Evolutionary conservation across 2,329 filamentous ascomycete species (phyloP).

Genomic region (Lojkania enalia): DNA sequence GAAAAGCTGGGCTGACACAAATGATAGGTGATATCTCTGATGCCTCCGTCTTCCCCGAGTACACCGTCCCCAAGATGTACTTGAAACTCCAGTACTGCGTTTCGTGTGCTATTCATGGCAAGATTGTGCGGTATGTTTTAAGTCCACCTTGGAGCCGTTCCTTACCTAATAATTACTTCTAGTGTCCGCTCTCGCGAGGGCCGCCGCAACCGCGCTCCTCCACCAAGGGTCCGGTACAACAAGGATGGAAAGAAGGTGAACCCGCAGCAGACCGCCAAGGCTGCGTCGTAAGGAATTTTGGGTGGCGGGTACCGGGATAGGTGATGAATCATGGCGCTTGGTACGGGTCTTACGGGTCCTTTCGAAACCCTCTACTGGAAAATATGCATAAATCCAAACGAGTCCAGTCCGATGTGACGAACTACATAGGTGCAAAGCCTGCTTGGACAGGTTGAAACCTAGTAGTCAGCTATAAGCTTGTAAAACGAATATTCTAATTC

Average conservation of each 20-base stretch:
- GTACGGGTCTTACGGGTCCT: conserved; percentile 39
- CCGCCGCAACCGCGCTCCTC: conserved; percentile 98
- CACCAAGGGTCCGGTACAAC: conserved; percentile 98
- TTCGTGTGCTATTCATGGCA: conserved; percentile 99
- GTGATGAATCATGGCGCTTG: conserved; percentile 41
- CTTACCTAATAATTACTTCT: not conserved
- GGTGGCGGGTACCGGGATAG: conserved; percentile 16
- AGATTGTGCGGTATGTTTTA: conserved; percentile 97
- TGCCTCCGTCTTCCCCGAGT: conserved; percentile 98
- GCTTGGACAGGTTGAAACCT: conserved; percentile 32
- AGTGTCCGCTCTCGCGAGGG: conserved; percentile 97
- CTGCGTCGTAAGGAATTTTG: conserved; percentile 25
- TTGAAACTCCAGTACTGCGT: conserved; percentile 99
- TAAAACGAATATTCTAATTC: conserved; percentile 41
- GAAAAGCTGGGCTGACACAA: not conserved
- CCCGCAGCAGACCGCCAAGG: conserved; percentile 77
- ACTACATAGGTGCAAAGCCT: conserved; percentile 34
- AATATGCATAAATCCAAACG: conserved; percentile 41
- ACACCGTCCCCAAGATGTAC: conserved; percentile 99
- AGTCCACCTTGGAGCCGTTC: not conserved
- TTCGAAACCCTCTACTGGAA: conserved; percentile 40
- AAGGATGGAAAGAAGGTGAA: conserved; percentile 99
- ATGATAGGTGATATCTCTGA: conserved; percentile 97
- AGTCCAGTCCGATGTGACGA: conserved; percentile 37
- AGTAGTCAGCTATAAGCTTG: conserved; percentile 41